Evolutionary conservation across 768 basidiomycete genomes (phyloP).

Genomic region (Rhizopogon rudus): DNA sequence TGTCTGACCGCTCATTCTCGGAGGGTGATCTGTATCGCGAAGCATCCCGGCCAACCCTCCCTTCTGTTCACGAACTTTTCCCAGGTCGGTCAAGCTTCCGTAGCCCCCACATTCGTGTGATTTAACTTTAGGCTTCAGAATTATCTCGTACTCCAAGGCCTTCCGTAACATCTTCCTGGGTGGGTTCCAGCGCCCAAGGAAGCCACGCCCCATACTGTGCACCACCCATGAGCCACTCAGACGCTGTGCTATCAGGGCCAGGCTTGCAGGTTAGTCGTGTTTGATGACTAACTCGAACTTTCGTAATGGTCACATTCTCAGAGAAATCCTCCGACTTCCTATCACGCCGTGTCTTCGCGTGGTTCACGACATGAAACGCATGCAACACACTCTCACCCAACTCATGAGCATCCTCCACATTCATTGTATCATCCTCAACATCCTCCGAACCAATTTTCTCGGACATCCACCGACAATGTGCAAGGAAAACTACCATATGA

Average conservation of each 20-base stretch:
- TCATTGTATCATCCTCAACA: slow-evolving; percentile 18
- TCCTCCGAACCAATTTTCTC: slow-evolving; percentile 6
- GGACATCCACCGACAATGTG: slow-evolving; percentile 23
- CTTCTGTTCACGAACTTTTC: slow-evolving; percentile 68
- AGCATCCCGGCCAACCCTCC: slow-evolving; percentile 52
- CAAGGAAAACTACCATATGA: slow-evolving; percentile 23
- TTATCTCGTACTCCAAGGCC: slow-evolving; percentile 37
- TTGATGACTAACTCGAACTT: background rate
- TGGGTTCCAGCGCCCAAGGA: slow-evolving; percentile 37
- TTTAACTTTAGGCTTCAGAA: slow-evolving; percentile 25
- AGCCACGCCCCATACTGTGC: slow-evolving; percentile 20
- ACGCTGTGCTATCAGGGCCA: slow-evolving; percentile 21
- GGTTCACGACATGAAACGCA: slow-evolving; percentile 22
- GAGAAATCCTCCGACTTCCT: slow-evolving; percentile 17
- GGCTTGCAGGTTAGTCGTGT: slow-evolving; percentile 23
- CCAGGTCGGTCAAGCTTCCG: slow-evolving; percentile 36
- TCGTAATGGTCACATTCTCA: slow-evolving; percentile 8
- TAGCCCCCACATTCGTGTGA: background rate
- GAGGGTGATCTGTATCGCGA: slow-evolving; percentile 23
- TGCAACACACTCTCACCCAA: slow-evolving; percentile 8
- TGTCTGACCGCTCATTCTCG: slow-evolving; percentile 22
- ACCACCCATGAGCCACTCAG: slow-evolving; percentile 18
- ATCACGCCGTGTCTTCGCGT: slow-evolving; percentile 18
- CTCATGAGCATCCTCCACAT: slow-evolving; percentile 18
- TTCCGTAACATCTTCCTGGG: slow-evolving; percentile 39